A percentile compares a stretch with the other conserved stretches of the same genome.
These are phyloP conservation scores for Alternaria dauci DNA, from an alignment of 2,329 filamentous ascomycete species.

Conservation along the genomic window DNA sequence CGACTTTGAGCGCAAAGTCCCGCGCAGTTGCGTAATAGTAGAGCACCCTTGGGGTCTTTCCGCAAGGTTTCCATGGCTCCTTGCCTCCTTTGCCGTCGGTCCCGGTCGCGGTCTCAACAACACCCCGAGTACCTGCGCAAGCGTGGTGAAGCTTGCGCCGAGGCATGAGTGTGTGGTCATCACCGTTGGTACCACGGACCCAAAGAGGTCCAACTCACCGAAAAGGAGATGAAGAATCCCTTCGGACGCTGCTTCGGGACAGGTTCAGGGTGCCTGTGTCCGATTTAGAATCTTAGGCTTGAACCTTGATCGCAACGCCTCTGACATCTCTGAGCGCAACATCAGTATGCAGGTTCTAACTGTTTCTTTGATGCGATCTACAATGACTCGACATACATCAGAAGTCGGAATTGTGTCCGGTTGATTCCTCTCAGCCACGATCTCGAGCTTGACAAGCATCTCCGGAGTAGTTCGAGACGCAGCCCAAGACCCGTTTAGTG, in stretches of 20 bases:
- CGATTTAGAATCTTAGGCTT: neutral
- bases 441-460: no score
- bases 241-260: constrained; percentile 8
- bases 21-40: constrained; percentile 2
- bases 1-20: constrained; percentile 3
- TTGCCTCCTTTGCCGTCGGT: neutral
- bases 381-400: neutral
- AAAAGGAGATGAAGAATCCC: constrained; percentile 5
- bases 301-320: constrained; percentile 6
- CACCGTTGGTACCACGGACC: neutral
- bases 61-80: constrained; percentile 1
- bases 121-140: constrained; percentile 7
- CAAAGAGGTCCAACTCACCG: neutral
- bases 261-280: neutral
- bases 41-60: neutral
- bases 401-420: neutral
- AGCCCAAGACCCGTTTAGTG: neutral
- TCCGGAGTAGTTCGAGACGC: no score
- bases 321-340: neutral
- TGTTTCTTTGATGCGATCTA: neutral
- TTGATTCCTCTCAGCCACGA: constrained; percentile 3
- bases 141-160: constrained; percentile 2
- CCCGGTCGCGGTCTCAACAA: neutral
- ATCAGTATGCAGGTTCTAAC: neutral
- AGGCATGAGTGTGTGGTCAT: constrained; percentile 5